phyloP scores from a whole-genome alignment of 768 basidiomycete genomes.

The Hortiboletus campestris region DNA sequence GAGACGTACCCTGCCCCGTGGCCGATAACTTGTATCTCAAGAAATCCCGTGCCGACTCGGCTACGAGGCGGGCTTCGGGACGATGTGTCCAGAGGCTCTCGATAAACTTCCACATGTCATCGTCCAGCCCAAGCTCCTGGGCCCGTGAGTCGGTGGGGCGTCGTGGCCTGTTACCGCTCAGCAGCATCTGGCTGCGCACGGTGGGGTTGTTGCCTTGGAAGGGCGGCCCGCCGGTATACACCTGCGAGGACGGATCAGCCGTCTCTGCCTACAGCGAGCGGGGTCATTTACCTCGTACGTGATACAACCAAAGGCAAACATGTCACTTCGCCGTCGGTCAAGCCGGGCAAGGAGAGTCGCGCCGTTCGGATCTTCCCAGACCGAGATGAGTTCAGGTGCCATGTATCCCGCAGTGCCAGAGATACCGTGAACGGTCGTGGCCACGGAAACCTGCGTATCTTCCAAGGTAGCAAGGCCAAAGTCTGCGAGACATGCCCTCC shows the following conservation, averaged over 20 bases:
- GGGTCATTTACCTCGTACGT: constrained; percentile 31
- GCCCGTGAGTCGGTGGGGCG: constrained; percentile 16
- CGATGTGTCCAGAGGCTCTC: constrained; percentile 27
- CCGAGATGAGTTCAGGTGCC: constrained; percentile 27
- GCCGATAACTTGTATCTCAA: constrained; percentile 17
- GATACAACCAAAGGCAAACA: constrained; percentile 36
- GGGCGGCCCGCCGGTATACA: constrained; percentile 29
- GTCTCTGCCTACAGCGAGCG: not conserved
- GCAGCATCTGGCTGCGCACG: constrained; percentile 15
- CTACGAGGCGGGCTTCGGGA: constrained; percentile 27
- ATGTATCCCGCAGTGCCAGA: constrained; percentile 27
- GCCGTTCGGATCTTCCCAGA: constrained; percentile 4
- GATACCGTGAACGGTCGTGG: constrained; percentile 15
- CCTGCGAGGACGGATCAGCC: constrained; percentile 13
- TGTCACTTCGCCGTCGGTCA: constrained; percentile 32
- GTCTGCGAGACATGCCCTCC: constrained; percentile 32
- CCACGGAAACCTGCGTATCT: constrained; percentile 14
- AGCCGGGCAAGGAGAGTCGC: constrained; percentile 12
- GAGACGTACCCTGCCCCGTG: not conserved
- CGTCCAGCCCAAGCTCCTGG: constrained; percentile 25
- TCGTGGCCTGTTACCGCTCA: constrained; percentile 13
- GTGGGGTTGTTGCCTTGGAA: constrained; percentile 19
- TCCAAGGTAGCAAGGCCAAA: constrained; percentile 27
- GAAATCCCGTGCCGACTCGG: constrained; percentile 22
- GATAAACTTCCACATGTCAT: constrained; percentile 32